A percentile compares a stretch with the other conserved stretches of the same genome.
Conservation (phyloP, 2,329 filamentous ascomycete genomes). For the Chrysoporthe deuterocubensis region DNA sequence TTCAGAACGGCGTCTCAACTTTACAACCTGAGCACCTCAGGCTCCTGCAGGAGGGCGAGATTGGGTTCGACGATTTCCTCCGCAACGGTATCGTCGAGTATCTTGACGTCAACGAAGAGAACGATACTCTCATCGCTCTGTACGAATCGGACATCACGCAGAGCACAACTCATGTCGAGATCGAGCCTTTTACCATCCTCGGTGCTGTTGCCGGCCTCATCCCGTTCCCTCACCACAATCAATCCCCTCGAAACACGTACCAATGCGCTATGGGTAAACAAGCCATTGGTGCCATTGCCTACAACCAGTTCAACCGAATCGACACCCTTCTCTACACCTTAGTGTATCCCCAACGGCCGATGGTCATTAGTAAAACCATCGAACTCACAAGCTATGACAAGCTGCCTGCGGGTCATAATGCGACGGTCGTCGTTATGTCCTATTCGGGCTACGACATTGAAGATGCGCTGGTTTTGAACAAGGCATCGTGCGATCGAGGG, state of each 20-base stretch:
- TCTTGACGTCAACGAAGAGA: slow-evolving; percentile 97
- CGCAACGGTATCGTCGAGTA: slow-evolving; percentile 92
- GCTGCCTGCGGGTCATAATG: slow-evolving; percentile 93
- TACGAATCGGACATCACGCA: slow-evolving; percentile 84
- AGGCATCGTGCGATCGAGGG: slow-evolving; percentile 90
- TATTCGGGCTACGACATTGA: slow-evolving; percentile 99
- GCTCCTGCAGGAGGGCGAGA: slow-evolving; percentile 79
- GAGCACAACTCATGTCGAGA: slow-evolving; percentile 91
- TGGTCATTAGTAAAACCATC: slow-evolving; percentile 97
- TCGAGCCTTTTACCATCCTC: slow-evolving; percentile 95
- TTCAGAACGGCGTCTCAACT: slow-evolving; percentile 83
- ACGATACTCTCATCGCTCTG: slow-evolving; percentile 90
- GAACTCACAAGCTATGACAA: slow-evolving; percentile 97
- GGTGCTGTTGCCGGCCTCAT: slow-evolving; percentile 96
- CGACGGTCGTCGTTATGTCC: slow-evolving; percentile 98
- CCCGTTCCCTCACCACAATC: slow-evolving; percentile 98
- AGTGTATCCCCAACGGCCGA: slow-evolving; percentile 95
- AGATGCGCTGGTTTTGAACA: slow-evolving; percentile 95
- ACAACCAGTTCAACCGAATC: slow-evolving; percentile 97
- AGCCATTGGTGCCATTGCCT: slow-evolving; percentile 96
- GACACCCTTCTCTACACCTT: slow-evolving; percentile 95
- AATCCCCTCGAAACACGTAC: slow-evolving; percentile 97
- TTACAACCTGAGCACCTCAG: slow-evolving; percentile 79
- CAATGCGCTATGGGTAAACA: slow-evolving; percentile 99
- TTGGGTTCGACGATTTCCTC: slow-evolving; percentile 93